A percentile compares a stretch with the other conserved stretches of the same genome.
phyloP scores from a whole-genome alignment of 129 eudicot genomes.

The Flaveria trinervia region DNA sequence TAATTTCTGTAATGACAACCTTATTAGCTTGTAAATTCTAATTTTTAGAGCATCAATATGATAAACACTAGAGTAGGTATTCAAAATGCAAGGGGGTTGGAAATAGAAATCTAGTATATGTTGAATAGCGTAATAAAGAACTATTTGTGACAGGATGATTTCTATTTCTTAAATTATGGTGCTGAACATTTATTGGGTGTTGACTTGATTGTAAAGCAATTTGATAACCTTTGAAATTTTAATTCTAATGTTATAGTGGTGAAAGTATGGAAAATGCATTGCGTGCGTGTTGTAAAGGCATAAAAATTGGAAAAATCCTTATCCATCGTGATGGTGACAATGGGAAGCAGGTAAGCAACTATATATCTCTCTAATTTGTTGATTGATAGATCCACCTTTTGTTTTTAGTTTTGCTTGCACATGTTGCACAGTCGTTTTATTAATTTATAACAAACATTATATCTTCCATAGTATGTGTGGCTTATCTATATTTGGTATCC shows the following conservation, averaged over 20 bases:
- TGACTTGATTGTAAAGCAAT: constrained; percentile 1
- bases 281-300: constrained; percentile 99
- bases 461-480: constrained; percentile 36
- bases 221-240: neutral
- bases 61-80: too few species aligned
- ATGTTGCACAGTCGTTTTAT: neutral
- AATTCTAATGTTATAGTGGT: constrained; percentile 53
- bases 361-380: constrained; percentile 4
- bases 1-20: too few species aligned
- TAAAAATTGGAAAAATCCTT: constrained; percentile 88
- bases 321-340: constrained; percentile 98
- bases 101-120: neutral
- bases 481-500: constrained; percentile 49
- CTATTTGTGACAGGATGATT: constrained; percentile 1
- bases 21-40: too few species aligned
- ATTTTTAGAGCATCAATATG: too few species aligned
- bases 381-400: neutral
- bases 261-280: constrained; percentile 99
- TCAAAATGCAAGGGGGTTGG: too few species aligned
- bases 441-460: neutral
- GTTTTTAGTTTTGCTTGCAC: neutral
- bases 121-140: neutral
- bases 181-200: constrained; percentile 5
- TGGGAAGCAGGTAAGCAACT: constrained; percentile 72
- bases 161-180: constrained; percentile 7